phyloP scores from a whole-genome alignment of 306 rosid species.

The Adenanthera pavonina region DNA sequence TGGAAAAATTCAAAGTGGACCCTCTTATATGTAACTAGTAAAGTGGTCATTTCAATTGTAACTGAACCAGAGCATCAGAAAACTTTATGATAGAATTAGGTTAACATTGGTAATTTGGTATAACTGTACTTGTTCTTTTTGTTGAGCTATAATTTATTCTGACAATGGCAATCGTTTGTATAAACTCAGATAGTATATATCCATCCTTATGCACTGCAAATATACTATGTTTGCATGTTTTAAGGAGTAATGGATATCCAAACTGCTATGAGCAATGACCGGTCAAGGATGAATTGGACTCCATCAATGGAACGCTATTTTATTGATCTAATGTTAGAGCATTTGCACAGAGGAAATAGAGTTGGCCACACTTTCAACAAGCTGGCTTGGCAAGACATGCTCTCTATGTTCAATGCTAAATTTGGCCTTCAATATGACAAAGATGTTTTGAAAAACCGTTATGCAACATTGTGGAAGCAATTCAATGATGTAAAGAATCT shows the following conservation, averaged over 20 bases:
- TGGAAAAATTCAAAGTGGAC: neutral
- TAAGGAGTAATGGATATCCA: slow-evolving; percentile 61
- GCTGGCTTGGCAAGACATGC: slow-evolving; percentile 83
- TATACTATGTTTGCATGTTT: slow-evolving; percentile 13
- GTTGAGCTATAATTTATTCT: neutral
- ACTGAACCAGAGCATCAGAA: neutral
- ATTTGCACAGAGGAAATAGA: slow-evolving; percentile 67
- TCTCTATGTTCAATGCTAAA: slow-evolving; percentile 61
- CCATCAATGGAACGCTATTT: slow-evolving; percentile 73
- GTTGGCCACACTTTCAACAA: slow-evolving; percentile 77
- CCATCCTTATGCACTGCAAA: slow-evolving; percentile 8
- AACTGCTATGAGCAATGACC: slow-evolving; percentile 51
- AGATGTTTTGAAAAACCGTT: slow-evolving; percentile 75
- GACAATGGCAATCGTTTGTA: neutral
- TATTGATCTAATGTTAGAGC: slow-evolving; percentile 78
- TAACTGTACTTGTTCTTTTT: neutral
- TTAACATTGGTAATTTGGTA: neutral
- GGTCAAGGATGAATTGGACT: slow-evolving; percentile 79
- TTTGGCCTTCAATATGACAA: slow-evolving; percentile 75
- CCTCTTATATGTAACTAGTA: neutral
- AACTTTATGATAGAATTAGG: neutral
- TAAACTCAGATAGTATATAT: neutral
- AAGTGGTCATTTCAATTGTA: neutral
- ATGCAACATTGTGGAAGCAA: slow-evolving; percentile 78
- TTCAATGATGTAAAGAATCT: slow-evolving; percentile 73